Evolutionary conservation across 2,329 filamentous ascomycete species (phyloP).

Genomic region (Colletotrichum sidae): DNA sequence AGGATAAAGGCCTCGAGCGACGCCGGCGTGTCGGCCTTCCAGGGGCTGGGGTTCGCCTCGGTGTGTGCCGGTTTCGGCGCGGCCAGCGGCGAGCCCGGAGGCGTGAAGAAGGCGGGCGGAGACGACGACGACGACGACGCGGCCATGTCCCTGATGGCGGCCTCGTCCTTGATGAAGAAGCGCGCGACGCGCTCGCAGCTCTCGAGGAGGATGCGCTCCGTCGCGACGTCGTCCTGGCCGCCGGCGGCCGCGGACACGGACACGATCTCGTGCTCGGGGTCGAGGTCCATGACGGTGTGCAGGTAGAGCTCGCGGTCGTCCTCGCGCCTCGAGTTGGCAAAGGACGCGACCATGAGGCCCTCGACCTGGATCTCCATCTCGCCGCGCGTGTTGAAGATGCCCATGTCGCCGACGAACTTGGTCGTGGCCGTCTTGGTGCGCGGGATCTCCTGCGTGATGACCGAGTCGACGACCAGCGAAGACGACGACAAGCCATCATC

Average conservation of each 20-base stretch:
- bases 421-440: slow-evolving; percentile 41
- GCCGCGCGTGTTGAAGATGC: slow-evolving; percentile 46
- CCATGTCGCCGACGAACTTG: slow-evolving; percentile 51
- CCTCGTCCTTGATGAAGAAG: slow-evolving; percentile 42
- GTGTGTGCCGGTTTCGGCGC: not conserved
- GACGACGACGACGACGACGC: not conserved
- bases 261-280: slow-evolving; percentile 54
- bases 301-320: slow-evolving; percentile 51
- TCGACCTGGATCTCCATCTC: slow-evolving; percentile 49
- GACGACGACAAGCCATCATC: slow-evolving; percentile 22
- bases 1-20: slow-evolving; percentile 46
- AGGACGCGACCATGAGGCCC: slow-evolving; percentile 47
- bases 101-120: slow-evolving; percentile 23
- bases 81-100: slow-evolving; percentile 18
- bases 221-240: slow-evolving; percentile 11
- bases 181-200: slow-evolving; percentile 50
- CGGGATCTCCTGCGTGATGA: slow-evolving; percentile 44
- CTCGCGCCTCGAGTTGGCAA: slow-evolving; percentile 44
- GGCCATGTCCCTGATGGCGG: slow-evolving; percentile 25
- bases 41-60: slow-evolving; percentile 12
- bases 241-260: not conserved
- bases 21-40: slow-evolving; percentile 43
- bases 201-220: slow-evolving; percentile 45
- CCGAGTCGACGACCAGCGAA: slow-evolving; percentile 45
- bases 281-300: slow-evolving; percentile 50